Percentiles rank a stretch among this genome's conserved stretches.
These are phyloP conservation scores for Lentinula novae-zelandiae DNA, from an alignment of 1,284 basidiomycete species.

Conservation along the genomic window DNA sequence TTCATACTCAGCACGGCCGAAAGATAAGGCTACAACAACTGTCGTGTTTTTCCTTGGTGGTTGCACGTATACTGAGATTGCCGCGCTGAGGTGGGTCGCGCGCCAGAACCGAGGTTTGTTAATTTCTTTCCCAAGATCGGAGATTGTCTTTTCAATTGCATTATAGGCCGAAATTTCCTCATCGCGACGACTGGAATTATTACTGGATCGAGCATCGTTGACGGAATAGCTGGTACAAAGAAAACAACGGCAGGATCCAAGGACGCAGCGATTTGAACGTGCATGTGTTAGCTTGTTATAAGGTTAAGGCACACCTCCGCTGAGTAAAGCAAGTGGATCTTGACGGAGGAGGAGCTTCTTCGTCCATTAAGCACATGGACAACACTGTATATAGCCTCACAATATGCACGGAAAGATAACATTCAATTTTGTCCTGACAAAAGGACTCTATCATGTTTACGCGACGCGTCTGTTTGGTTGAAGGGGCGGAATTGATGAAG, in stretches of 20 bases:
- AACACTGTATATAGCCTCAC: conserved; percentile 10
- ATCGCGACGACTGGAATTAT: conserved; percentile 89
- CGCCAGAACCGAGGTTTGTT: conserved; percentile 72
- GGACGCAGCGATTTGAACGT: conserved; percentile 25
- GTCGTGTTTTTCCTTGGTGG: conserved; percentile 98
- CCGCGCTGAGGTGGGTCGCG: conserved; percentile 89
- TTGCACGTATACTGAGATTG: conserved; percentile 95
- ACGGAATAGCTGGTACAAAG: conserved; percentile 56
- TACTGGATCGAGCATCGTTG: conserved; percentile 70
- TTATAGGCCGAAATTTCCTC: conserved; percentile 74
- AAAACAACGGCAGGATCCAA: conserved; percentile 29
- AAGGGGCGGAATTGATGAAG: conserved; percentile 21
- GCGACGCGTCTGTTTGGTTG: conserved; percentile 42
- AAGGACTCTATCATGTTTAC: conserved; percentile 20
- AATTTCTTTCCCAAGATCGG: neutral
- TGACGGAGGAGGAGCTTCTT: conserved; percentile 4
- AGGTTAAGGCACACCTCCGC: conserved; percentile 15
- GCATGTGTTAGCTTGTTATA: conserved; percentile 11
- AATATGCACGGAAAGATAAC: conserved; percentile 9
- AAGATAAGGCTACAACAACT: conserved; percentile 68
- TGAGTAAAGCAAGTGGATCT: neutral
- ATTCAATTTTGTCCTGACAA: conserved; percentile 2
- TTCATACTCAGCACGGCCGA: conserved; percentile 36
- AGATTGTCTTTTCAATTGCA: conserved; percentile 1
- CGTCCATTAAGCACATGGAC: conserved; percentile 10